These are phyloP conservation scores for Zoysia pacifica DNA, from an alignment of 176 grass and related monocot genomes.

Conservation along the genomic window DNA sequence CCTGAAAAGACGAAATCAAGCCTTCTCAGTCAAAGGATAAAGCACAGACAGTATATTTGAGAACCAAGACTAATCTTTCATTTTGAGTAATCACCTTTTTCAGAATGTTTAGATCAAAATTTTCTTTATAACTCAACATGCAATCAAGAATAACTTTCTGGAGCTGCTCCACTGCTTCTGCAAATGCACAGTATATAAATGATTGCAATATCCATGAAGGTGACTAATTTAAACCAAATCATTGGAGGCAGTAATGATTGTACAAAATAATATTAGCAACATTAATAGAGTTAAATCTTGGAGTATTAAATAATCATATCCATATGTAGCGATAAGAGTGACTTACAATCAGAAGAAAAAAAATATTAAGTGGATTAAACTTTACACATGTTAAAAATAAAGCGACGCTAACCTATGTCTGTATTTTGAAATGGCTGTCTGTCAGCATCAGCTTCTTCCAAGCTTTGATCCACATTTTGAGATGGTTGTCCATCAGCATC, in stretches of 20 bases:
- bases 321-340: neutral
- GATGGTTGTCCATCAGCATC: neutral
- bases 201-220: neutral
- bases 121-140: slow-evolving; percentile 78
- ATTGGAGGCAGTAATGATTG: neutral
- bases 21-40: neutral
- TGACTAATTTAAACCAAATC: neutral
- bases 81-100: slow-evolving; percentile 45
- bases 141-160: slow-evolving; percentile 61
- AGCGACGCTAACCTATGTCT: slow-evolving; percentile 47
- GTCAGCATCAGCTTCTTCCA: slow-evolving; percentile 21
- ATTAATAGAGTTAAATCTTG: neutral
- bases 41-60: neutral
- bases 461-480: neutral
- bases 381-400: neutral
- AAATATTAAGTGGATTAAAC: neutral
- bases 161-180: slow-evolving; percentile 72
- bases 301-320: neutral
- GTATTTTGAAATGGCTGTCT: slow-evolving; percentile 35
- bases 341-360: slow-evolving; percentile 2
- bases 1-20: slow-evolving; percentile 42
- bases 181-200: slow-evolving; percentile 35
- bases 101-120: slow-evolving; percentile 54
- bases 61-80: neutral
- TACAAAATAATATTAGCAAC: neutral